Evolutionary conservation across 179 eudicot genomes (phyloP), one percentile per base, ranked within the genome.

Genomic region (Silene noctiflora): DNA sequence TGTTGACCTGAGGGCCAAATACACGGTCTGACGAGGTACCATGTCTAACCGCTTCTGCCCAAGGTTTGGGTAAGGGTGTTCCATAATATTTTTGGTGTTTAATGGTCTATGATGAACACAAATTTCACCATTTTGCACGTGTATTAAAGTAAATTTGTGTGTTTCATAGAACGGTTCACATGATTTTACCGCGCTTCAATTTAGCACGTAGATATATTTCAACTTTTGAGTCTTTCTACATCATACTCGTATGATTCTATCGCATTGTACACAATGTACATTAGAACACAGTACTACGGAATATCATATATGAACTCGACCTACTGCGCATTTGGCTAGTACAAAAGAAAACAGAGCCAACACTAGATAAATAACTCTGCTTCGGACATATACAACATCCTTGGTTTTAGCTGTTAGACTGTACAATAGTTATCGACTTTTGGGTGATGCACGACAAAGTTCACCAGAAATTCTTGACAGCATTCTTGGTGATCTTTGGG

Each of bases 401-500:
- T 51, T 20, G 8, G 62, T 16, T 67, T 69, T 16, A 48, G 62
- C 61, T 71, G 25, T 51, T 17, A 13, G 4, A 71, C 21, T 20
- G 33, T 71, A 14, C 35, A 71, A 12, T 21, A 31, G 24, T 70
- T n/a, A 6, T 39, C 8, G 27, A 61, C 19, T 27, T 51, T 64
- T 71, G 59, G 22, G 35, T 4, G 14, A 9, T 20, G 17, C 62
- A 33, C 67, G 44, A 22, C 66, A 21, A 39, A 75, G 33, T 27
- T 58, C 71, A 76, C 74, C 27, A 20, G 33, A 62, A 67, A 56
- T 31, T 42, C 39, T 68, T 76, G 58, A 11, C 17, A 21, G 10
- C 48, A 72, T 78, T 78, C 27, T 80, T 67, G 16, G 77, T 72
- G 31, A 20, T 67, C 59, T 21, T 77, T 17, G 77, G 64, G 69